Conservation (phyloP, 148 eudicot species). For the Rhododendron ovatum region DNA sequence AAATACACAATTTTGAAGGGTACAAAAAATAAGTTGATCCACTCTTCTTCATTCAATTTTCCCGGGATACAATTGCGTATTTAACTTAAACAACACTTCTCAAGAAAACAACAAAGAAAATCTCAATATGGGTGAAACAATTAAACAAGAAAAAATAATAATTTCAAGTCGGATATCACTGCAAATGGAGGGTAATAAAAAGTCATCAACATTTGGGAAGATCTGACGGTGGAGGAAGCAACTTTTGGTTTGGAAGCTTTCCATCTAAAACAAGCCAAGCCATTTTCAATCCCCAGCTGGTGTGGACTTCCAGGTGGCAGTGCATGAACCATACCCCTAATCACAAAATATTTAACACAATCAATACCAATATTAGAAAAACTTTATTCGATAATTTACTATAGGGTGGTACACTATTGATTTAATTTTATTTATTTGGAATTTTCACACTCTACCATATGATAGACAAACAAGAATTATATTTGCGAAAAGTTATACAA, state of each 20-base stretch:
- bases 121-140: not conserved
- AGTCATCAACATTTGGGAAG: conserved; percentile 32
- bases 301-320: conserved; percentile 36
- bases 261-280: conserved; percentile 44
- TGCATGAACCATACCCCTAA: conserved; percentile 43
- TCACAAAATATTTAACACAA: not conserved
- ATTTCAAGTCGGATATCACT: not conserved
- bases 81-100: not conserved
- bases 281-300: conserved; percentile 45
- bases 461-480: too few relatives aligned
- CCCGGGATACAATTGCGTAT: not conserved
- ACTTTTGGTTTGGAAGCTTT: conserved; percentile 33
- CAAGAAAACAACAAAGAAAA: not conserved
- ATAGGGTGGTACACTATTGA: too few relatives aligned
- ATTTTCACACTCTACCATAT: too few relatives aligned
- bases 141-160: not conserved
- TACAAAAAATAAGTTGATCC: not conserved
- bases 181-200: not conserved
- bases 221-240: conserved; percentile 36
- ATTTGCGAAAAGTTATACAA: too few relatives aligned
- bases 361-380: not conserved
- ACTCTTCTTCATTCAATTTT: not conserved
- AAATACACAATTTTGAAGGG: not conserved
- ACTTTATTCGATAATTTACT: too few relatives aligned
- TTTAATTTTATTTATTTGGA: too few relatives aligned